Evolutionary conservation across 1,284 basidiomycete genomes (phyloP), one percentile per base, ranked within the genome.

Genomic region (Puccinia triticina): DNA sequence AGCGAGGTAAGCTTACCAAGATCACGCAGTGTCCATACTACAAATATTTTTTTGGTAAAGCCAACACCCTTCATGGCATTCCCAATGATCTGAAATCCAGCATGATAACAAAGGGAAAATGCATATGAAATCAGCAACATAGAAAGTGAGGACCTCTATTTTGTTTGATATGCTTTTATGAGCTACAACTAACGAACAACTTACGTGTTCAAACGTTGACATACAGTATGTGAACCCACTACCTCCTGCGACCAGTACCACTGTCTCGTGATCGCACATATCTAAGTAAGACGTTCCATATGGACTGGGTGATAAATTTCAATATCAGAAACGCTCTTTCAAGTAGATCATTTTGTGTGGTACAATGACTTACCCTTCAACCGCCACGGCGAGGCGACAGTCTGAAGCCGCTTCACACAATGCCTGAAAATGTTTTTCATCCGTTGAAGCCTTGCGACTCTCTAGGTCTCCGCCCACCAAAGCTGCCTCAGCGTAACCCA

Each of bases 191-290:
- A 76, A 34, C 32, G 23, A 18, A 34, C 7, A 7, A 53, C 77
- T 50, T 8, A 78, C 66, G n/a, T 78, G 43, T 43, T 78, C 77
- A 67, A 78, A 32, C 26, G 32, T 78, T 12, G 77, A 59, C 77
- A 78, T 69, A 40, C 61, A 78, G 37, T 67, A 69, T 23, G 61
- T 78, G 34, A 78, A 78, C 48, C 64, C 77, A 40, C 77, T 78
- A n/a, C 77, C 77, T n/a, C 77, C 77, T 12, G 64, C 59, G 21
- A 71, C 64, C 18, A 78, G 48, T 14, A 78, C 37, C 16, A 78
- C 77, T 34, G 77, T 78, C 64, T 78, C 64, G 37, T 69, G 67
- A 26, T 69, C 37, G 23, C 46, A 55, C 77, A 78, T 69, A n/a
- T 78, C 77, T 18, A 48, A 29, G 26, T 69, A 69, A 23, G 61